Evolutionary conservation across 2,329 filamentous ascomycete species (phyloP), one percentile per base, ranked within the genome.

Genomic region (Whalleya microplaca): DNA sequence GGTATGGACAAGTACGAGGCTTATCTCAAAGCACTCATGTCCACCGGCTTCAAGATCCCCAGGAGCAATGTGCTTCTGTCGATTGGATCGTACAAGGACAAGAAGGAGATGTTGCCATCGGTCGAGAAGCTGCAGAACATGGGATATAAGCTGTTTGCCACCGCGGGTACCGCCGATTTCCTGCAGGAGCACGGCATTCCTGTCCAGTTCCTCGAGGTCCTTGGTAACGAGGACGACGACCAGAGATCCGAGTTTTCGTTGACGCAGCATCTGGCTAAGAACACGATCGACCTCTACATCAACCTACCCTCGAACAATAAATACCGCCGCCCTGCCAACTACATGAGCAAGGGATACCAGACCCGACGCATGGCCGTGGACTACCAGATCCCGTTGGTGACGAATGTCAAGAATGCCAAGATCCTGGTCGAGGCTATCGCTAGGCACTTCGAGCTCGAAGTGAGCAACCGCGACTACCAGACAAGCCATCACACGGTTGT

Each of bases 321-420:
- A 75, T 99, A 96, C 83, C 87, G 95, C 67, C 88, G 95, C 65
- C 95, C 95, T 29, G 95, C 95, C 68, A 99, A 92, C 80, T 99
- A 98, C 78, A 96, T 99, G 89, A 96, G 91, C 76, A 95, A 95
- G 79, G 95, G 95, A 58, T 99, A 99, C 78, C 89, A 91, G 71
- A 98, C 95, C 53, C 87, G 95, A 73, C 88, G 95, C 75, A 97
- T 99, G 93, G 95, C 95, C 37, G 95, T 99, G 42, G 95, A 97
- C 76, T 86, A 97, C 78, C 94, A 98, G 78, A 96, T 95, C 52
- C 95, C 95, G 56, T 80, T 99, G 58, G 94, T 99, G 18, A 99
- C 95, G 53, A 99, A 99, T 69, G 95, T 99, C 75, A 99, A 99
- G 84, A 98, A 97, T 72, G 95, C 95, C 57, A 99, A 98, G 83